Evolutionary conservation across 495 filamentous ascomycete genomes (phyloP).

Genomic region (Penicillium cosmopolitanum): DNA sequence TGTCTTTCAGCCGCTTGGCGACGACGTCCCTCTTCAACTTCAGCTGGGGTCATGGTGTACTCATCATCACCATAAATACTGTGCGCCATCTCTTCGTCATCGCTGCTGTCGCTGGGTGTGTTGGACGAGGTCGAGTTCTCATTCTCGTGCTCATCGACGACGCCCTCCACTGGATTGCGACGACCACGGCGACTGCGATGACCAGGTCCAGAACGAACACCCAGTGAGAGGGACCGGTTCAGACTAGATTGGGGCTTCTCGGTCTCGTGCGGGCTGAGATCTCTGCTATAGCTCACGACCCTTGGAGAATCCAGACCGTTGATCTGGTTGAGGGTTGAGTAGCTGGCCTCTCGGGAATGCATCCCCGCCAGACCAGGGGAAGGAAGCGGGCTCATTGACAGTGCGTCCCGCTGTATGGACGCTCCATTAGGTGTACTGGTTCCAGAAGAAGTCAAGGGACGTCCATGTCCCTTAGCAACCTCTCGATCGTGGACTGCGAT

Average conservation of each 20-base stretch:
- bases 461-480: slow-evolving; percentile 37
- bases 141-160: slow-evolving; percentile 13
- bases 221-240: slow-evolving; percentile 46
- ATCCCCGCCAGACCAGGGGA: slow-evolving; percentile 39
- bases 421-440: slow-evolving; percentile 35
- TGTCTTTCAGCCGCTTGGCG: slow-evolving; percentile 28
- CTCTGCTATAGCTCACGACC: slow-evolving; percentile 49
- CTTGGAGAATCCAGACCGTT: slow-evolving; percentile 49
- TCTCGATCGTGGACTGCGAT: slow-evolving; percentile 51
- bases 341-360: slow-evolving; percentile 30
- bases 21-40: slow-evolving; percentile 44
- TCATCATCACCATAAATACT: slow-evolving; percentile 50
- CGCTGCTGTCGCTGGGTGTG: slow-evolving; percentile 35
- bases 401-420: slow-evolving; percentile 27
- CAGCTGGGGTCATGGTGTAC: slow-evolving; percentile 45
- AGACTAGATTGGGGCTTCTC: slow-evolving; percentile 44
- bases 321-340: slow-evolving; percentile 44
- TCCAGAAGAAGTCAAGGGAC: slow-evolving; percentile 40
- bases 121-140: slow-evolving; percentile 2
- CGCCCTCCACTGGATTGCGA: slow-evolving; percentile 30
- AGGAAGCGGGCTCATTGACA: slow-evolving; percentile 38
- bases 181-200: slow-evolving; percentile 42
- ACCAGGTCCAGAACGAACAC: slow-evolving; percentile 50
- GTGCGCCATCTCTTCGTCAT: slow-evolving; percentile 44
- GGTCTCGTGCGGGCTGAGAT: slow-evolving; percentile 38